Evolutionary conservation across 495 filamentous ascomycete species (phyloP).

Genomic region (Daldinia grandis): DNA sequence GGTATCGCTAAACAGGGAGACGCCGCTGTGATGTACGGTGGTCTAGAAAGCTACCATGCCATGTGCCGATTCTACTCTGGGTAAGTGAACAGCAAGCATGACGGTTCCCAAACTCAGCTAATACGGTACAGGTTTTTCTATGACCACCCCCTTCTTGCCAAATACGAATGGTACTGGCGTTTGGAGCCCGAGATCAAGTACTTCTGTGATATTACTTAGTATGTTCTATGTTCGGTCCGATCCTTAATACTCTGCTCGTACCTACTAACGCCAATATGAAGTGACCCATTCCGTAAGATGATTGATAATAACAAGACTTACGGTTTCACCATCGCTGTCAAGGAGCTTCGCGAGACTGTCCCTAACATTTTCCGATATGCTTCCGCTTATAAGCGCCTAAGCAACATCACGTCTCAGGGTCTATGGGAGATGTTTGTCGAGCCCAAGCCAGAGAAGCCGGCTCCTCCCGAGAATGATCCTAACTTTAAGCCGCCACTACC

Average conservation of each 20-base stretch:
- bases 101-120: slow-evolving; percentile 25
- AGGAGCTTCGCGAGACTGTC: slow-evolving; percentile 97
- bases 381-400: slow-evolving; percentile 95
- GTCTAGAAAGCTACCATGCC: slow-evolving; percentile 98
- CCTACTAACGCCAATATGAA: slow-evolving; percentile 49
- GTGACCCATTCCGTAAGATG: slow-evolving; percentile 97
- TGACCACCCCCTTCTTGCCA: slow-evolving; percentile 92
- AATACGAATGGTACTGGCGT: slow-evolving; percentile 99
- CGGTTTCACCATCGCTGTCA: slow-evolving; percentile 98
- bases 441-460: slow-evolving; percentile 66
- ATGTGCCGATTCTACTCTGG: slow-evolving; percentile 99
- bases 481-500: slow-evolving; percentile 78
- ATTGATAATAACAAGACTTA: slow-evolving; percentile 94
- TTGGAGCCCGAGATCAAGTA: slow-evolving; percentile 99
- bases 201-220: slow-evolving; percentile 99
- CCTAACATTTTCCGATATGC: slow-evolving; percentile 99
- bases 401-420: slow-evolving; percentile 90
- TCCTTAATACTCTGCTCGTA: slow-evolving; percentile 7
- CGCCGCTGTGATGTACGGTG: slow-evolving; percentile 99
- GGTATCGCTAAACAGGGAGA: slow-evolving; percentile 96
- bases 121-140: slow-evolving; percentile 81
- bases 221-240: slow-evolving; percentile 65
- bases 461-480: slow-evolving; percentile 62
- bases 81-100: slow-evolving; percentile 54
- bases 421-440: slow-evolving; percentile 99